Percentiles rank a stretch among this genome's conserved stretches.
These are phyloP conservation scores for Oxyria digyna DNA, from an alignment of 148 eudicot species.

Conservation along the genomic window DNA sequence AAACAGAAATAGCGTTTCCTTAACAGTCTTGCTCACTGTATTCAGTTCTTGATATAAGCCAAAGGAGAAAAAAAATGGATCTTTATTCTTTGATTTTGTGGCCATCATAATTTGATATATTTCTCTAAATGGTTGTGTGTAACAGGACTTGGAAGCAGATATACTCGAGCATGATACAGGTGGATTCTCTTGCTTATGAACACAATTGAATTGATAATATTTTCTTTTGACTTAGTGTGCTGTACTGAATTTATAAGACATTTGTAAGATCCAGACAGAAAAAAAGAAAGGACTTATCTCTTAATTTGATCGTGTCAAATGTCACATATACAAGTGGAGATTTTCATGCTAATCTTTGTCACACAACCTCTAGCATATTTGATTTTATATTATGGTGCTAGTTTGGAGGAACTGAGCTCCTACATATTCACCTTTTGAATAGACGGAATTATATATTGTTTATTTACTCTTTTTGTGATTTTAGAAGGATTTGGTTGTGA, in stretches of 20 bases:
- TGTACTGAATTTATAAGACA: too few species aligned
- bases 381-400: neutral
- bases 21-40: neutral
- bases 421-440: neutral
- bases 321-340: neutral
- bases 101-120: neutral
- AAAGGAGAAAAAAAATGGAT: neutral
- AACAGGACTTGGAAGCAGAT: conserved; percentile 35
- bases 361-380: too few species aligned
- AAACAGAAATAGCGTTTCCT: neutral
- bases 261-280: neutral
- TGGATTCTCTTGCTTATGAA: conserved; percentile 13
- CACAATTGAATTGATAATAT: neutral
- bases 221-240: too few species aligned
- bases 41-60: too few species aligned
- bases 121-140: neutral
- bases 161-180: conserved; percentile 77
- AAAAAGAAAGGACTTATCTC: neutral
- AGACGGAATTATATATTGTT: neutral
- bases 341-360: too few species aligned
- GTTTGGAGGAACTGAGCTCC: neutral
- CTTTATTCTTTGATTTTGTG: neutral
- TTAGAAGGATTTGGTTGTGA: neutral
- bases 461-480: neutral
- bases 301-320: neutral